phyloP scores from a whole-genome alignment of 768 basidiomycete species.

The Amanita pseudoporphyria region DNA sequence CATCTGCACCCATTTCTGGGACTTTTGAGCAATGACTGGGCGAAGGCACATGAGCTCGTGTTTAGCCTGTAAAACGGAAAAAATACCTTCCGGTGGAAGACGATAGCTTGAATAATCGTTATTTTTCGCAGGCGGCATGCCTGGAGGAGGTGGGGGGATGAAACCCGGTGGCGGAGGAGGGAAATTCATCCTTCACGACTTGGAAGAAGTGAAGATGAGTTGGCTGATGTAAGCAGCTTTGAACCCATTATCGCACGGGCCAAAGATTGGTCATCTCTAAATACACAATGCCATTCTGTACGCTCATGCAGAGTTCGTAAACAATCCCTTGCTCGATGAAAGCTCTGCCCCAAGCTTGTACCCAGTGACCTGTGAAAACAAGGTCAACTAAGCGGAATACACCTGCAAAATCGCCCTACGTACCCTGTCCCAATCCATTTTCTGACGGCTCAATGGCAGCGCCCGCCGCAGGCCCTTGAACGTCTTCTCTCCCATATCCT shows the following conservation, averaged over 20 bases:
- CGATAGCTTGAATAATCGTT: conserved; percentile 29
- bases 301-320: conserved; percentile 23
- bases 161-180: conserved; percentile 49
- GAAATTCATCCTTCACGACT: conserved; percentile 37
- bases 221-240: conserved; percentile 32
- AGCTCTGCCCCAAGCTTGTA: conserved; percentile 75
- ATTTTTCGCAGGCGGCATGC: conserved; percentile 34
- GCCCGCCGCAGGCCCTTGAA: conserved; percentile 89
- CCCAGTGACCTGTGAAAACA: conserved; percentile 30
- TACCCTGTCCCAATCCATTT: conserved; percentile 95
- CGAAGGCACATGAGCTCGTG: conserved; percentile 13
- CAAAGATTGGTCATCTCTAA: conserved; percentile 8
- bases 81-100: conserved; percentile 37
- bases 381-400: too few relatives aligned
- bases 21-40: conserved; percentile 74
- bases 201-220: conserved; percentile 24
- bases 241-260: conserved; percentile 29
- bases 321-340: conserved; percentile 52
- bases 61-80: conserved; percentile 5
- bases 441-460: conserved; percentile 85
- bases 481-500: conserved; percentile 86
- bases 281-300: conserved; percentile 2
- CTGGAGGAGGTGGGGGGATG: conserved; percentile 40
- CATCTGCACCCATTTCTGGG: conserved; percentile 94
- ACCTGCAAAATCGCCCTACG: conserved; percentile 9